A percentile compares a stretch with the other conserved stretches of the same genome.
Conservation (phyloP, 306 rosid genomes). For the Rosa rugosa region DNA sequence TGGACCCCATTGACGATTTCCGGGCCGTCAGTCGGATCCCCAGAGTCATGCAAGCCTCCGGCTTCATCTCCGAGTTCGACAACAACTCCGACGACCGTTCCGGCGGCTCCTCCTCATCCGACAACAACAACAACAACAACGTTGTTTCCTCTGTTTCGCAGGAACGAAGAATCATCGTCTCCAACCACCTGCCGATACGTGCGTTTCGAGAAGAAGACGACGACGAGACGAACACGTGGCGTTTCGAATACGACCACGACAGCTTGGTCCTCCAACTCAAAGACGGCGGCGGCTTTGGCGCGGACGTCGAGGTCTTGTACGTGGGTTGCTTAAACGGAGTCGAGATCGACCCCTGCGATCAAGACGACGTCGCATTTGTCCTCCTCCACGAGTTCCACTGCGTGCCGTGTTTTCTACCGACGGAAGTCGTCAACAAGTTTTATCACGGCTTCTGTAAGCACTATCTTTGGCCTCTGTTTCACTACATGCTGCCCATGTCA, state of each 20-base stretch:
- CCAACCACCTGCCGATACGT: slow-evolving; percentile 62
- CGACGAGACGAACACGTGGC: slow-evolving; percentile 20
- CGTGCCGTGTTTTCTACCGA: slow-evolving; percentile 56
- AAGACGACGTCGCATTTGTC: slow-evolving; percentile 47
- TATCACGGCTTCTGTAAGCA: slow-evolving; percentile 84
- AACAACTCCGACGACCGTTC: neutral
- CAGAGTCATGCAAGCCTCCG: slow-evolving; percentile 14
- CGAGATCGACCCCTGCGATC: slow-evolving; percentile 45
- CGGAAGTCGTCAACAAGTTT: slow-evolving; percentile 32
- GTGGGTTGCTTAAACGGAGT: slow-evolving; percentile 53
- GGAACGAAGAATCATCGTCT: slow-evolving; percentile 47
- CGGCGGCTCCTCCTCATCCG: neutral
- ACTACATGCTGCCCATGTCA: slow-evolving; percentile 73
- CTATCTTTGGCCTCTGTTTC: slow-evolving; percentile 79
- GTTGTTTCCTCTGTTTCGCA: slow-evolving; percentile 20
- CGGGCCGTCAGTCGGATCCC: slow-evolving; percentile 29
- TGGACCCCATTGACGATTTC: slow-evolving; percentile 49
- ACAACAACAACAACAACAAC: slow-evolving; percentile 2
- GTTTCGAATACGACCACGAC: slow-evolving; percentile 59
- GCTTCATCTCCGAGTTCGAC: slow-evolving; percentile 26
- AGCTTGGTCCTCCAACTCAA: slow-evolving; percentile 54
- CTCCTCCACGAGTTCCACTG: slow-evolving; percentile 50
- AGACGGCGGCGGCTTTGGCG: slow-evolving; percentile 50
- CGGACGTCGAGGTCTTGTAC: slow-evolving; percentile 51
- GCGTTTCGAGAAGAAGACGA: slow-evolving; percentile 27